These are phyloP conservation scores for Bipolaris victoriae DNA, from an alignment of 2,329 filamentous ascomycete species.

Conservation along the genomic window DNA sequence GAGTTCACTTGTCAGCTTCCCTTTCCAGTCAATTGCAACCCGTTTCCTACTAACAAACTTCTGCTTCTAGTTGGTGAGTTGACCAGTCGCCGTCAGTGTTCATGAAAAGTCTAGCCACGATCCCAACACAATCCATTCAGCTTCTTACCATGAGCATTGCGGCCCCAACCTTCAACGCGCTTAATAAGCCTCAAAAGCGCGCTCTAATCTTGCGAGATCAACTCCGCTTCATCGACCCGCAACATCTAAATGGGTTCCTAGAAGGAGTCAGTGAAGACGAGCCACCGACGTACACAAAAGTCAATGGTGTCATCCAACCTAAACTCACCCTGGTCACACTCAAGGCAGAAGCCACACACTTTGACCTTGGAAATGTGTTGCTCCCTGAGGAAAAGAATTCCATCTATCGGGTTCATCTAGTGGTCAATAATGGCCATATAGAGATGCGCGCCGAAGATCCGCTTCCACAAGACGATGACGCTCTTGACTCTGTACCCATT, in stretches of 20 bases:
- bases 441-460: constrained; percentile 29
- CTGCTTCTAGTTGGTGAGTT: neutral
- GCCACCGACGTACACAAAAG: constrained; percentile 35
- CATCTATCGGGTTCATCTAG: constrained; percentile 21
- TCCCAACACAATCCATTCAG: neutral
- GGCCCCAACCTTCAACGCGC: constrained; percentile 23
- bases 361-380: constrained; percentile 41
- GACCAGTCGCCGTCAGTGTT: neutral
- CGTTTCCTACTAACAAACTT: neutral
- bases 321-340: constrained; percentile 28
- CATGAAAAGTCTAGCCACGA: neutral
- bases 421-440: constrained; percentile 26
- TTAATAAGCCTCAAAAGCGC: constrained; percentile 39
- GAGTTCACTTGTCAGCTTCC: neutral
- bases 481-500: constrained; percentile 28
- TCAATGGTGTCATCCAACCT: constrained; percentile 32
- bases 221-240: constrained; percentile 31
- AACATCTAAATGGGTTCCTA: constrained; percentile 38
- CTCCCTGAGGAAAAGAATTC: constrained; percentile 25
- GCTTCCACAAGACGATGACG: constrained; percentile 25
- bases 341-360: constrained; percentile 27
- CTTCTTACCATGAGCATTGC: constrained; percentile 17
- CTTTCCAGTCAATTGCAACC: neutral
- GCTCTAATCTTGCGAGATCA: constrained; percentile 36
- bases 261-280: constrained; percentile 33